Evolutionary conservation across 2,329 filamentous ascomycete species (phyloP).

Genomic region (Nigrospora sphaerica): DNA sequence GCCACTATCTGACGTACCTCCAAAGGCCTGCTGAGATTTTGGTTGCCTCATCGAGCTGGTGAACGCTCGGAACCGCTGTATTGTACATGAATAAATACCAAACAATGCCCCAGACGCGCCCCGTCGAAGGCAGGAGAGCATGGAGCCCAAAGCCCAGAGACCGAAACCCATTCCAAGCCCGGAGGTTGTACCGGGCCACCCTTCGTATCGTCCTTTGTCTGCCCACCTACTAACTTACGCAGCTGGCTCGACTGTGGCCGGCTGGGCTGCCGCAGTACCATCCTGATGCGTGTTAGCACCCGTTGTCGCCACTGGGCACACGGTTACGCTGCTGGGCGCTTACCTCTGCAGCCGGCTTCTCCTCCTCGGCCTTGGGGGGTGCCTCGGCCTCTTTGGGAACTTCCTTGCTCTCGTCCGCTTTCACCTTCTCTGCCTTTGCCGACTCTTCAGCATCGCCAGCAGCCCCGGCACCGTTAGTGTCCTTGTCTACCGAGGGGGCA

Average conservation of each 20-base stretch:
- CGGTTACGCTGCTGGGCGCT: constrained; percentile 6
- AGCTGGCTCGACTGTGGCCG: background rate
- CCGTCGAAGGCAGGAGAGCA: no score
- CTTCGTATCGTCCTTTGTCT: no score
- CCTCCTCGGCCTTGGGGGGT: constrained; percentile 17
- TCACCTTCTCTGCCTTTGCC: constrained; percentile 26
- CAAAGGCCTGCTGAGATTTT: no score
- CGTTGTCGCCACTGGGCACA: background rate
- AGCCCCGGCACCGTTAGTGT: constrained; percentile 16
- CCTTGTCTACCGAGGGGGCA: constrained; percentile 19
- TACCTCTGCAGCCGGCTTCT: constrained; percentile 28
- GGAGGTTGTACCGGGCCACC: no score
- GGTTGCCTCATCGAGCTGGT: background rate
- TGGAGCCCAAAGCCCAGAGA: no score
- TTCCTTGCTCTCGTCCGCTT: constrained; percentile 9
- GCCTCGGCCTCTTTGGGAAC: constrained; percentile 5
- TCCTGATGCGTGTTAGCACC: background rate
- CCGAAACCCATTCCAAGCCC: no score
- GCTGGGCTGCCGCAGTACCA: background rate
- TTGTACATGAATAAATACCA: constrained; percentile 1
- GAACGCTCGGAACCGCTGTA: constrained; percentile 1
- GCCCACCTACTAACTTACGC: background rate
- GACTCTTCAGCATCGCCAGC: constrained; percentile 10
- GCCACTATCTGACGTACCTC: no score
- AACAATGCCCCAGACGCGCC: background rate